Evolutionary conservation across 2,329 filamentous ascomycete species (phyloP), one percentile per base, ranked within the genome.

Genomic region (Ploettnerulaceae sp.): DNA sequence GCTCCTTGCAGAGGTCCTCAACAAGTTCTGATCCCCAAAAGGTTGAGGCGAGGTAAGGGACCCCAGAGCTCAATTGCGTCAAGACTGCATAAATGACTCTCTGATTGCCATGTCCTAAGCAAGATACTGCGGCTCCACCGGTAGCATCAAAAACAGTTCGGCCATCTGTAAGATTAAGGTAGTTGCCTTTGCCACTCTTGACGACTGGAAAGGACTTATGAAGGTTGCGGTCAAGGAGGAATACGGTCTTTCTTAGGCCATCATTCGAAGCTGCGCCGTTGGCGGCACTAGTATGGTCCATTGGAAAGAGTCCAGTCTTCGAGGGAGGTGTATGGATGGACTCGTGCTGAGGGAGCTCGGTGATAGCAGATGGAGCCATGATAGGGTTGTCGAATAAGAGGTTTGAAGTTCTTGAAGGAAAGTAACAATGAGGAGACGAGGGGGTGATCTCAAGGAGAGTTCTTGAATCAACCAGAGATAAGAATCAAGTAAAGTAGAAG

Each of bases 71-170:
- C 53, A 84, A 69, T 56, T 89, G 84, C 9, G 70, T 57, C 4
- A 69, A 64, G 31, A 88, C 73, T 0, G 82, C 84, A 2, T 74
- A 67, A 9, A 70, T 69, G 9, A 90, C 77, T 37, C 81, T 70
- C 32, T 71, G 59, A 41, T 83, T 74, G 22, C 77, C 79, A 56
- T 88, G 81, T 5, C 86, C 87, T 7, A 91, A 68, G 59, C 81
- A 83, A 7, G 80, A 73, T 3, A 89, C 85, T 17, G 82, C 84
- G 3, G 86, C 83, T 15, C 87, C 87, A 21, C 82, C 77, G 15
- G 82, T 85, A 1, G 79, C 82, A 62, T 93, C 87, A 11, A 89
- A 74, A 33, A 93, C 75, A 25, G 67, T 69, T 18, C 74, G 71
- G 1, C 81, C 82, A 42, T 63, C 58, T n/a, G 51, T 48, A 5